Evolutionary conservation across 2,329 filamentous ascomycete genomes (phyloP), one percentile per base, ranked within the genome.

Genomic region (Ophiosphaerella korrae): DNA sequence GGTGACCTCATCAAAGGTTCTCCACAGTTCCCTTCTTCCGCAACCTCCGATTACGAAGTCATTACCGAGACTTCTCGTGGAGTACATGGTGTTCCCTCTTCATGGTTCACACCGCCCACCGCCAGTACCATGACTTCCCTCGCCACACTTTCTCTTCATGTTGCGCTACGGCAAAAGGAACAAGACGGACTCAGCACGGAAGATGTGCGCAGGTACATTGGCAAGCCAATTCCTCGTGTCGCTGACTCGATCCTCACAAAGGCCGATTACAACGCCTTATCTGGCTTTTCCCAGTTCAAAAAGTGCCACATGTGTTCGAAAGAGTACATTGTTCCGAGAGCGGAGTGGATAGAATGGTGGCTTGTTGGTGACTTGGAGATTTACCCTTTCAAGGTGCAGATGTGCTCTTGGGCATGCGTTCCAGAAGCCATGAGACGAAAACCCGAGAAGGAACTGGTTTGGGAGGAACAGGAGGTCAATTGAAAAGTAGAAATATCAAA

Each of bases 301-400:
- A 45, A 50, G 13, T 72, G 70, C 32, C 62, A 68, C 32, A 37
- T 48, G 9, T 73, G 70, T 44, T 57, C 53, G 9, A 64, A 60
- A 16, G 43, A 61, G 7, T 73, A 66, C 42, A 45, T 69, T n/a
- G 52, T 70, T 3, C 48, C 67, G 1, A 48, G 62, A 26, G 68
- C 68, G 2, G 64, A 66, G 44, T 72, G 69, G 70, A 45, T 71
- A 5, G 69, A 73, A 41, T 69, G 66, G 32, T 72, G 68, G 67
- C 49, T 38, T 29, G 38, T 32, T 2, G 31, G 35, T 3, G 33
- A 26, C 12, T 8, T 31, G 6, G 50, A 31, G 5, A 42, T 56
- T 1, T 39, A 62, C 11, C 66, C 67, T 0, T 52, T 69, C 29
- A 62, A 57, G 39, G 53, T 68, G 16, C 53, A 56, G 37, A 67